Evolutionary conservation across 2,329 filamentous ascomycete species (phyloP), one percentile per base, ranked within the genome.

Genomic region (Fusarium duplospermum): DNA sequence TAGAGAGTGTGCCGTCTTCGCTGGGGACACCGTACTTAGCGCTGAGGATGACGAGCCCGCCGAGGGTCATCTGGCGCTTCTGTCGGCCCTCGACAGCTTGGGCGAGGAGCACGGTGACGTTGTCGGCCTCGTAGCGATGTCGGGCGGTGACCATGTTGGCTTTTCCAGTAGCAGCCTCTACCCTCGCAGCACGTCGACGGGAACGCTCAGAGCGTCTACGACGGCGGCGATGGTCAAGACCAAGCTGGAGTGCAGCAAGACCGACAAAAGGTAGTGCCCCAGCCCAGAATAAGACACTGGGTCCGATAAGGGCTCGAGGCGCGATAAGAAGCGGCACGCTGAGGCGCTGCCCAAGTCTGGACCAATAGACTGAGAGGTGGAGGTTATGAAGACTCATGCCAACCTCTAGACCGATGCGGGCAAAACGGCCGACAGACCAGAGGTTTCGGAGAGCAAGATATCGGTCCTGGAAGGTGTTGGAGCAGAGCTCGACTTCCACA

Each of bases 291-390:
- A 85, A 74, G 11, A 84, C 61, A 18, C 75, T 75, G 1, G 81
- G 71, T 24, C 70, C 76, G 54, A 80, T 58, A 35, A 76, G 66
- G 40, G 78, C 64, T 22, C 74, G 75, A 24, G 81, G 78, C 8
- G 83, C 81, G 36, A 87, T 74, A 33, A 86, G 74, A 29, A 88
- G 71, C 2, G 86, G 86, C 29, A 88, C 59, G 67, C 81, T 82
- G 72, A 88, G 76, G 18, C 84, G 82, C 73, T 87, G 86, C 29
- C 81, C 82, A 29, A 86, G 81, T 1, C 84, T 83, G 2, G 86
- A 86, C 84, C 85, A 86, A 79, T 87, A 86, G 2, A 86, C 76
- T 11, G 85, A 86, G 52, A 87, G 66, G 66, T 86, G 83, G n/a
- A 87, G 71, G 64, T 81, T 83, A 70, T 81, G 81, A 3, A 80